Evolutionary conservation across 2,329 filamentous ascomycete genomes (phyloP), one percentile per base, ranked within the genome.

Genomic region (Diaporthe batatas): DNA sequence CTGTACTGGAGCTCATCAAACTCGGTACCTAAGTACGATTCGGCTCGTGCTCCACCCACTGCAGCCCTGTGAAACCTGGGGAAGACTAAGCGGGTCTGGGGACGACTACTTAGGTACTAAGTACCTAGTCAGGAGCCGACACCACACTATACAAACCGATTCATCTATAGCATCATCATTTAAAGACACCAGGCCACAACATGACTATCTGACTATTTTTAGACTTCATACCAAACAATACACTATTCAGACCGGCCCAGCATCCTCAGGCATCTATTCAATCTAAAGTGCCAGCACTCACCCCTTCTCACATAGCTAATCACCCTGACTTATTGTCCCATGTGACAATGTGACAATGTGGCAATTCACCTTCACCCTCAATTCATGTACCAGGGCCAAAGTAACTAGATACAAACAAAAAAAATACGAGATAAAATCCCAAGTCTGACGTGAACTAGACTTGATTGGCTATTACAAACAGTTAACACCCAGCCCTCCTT

Each of bases 71-170:
- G 5, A 49, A 49, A 59, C 42, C 44, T 49, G 54, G 53, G 53
- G 42, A 49, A 59, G n/a, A 16, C 6, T 23, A 59, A 59, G 68
- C 59, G 68, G 68, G 32, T 70, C 68, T 59, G n/a, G 62, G 62
- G 23, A 47, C 32, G 12, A 8, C 36, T 42, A n/a, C n/a, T n/a
- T n/a, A n/a, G n/a, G n/a, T n/a, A n/a, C n/a, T n/a, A n/a, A n/a
- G n/a, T n/a, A n/a, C n/a, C n/a, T n/a, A 47, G 47, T 23, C 21
- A 51, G 47, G 14, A 6, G 10, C 47, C 47, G 23, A 21, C 34
- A 59, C 29, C 29, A 59, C 44, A 36, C 3, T 18, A 51, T 10
- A 23, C 67, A 57, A 6, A 58, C 14, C 34, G 34, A 14, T 8
- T 6, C 23, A 29, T 2, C 14, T 39, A 4, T n/a, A 34, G 21